Conservation (phyloP, 345 rosid species). For the Jatropha curcas region DNA sequence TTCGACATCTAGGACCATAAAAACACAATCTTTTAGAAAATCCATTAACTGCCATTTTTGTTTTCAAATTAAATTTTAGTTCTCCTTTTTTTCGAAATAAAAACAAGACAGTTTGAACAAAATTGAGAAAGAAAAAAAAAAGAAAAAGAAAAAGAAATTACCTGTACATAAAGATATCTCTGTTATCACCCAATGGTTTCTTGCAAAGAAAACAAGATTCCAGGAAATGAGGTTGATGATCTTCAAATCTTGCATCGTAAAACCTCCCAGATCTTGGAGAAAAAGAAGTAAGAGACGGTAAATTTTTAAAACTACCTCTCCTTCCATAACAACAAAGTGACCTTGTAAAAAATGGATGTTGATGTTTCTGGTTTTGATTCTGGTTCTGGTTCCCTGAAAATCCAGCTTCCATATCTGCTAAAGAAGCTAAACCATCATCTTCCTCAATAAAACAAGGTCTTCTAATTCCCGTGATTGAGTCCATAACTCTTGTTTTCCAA, state of each 20-base stretch:
- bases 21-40: too few relatives aligned
- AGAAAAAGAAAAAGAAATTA: conserved; percentile 3
- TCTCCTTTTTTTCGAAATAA: too few relatives aligned
- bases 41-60: too few relatives aligned
- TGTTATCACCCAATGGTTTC: conserved; percentile 63
- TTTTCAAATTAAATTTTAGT: too few relatives aligned
- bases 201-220: conserved; percentile 72
- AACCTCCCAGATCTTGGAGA: conserved; percentile 68
- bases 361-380: not conserved
- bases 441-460: conserved; percentile 54
- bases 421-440: conserved; percentile 56
- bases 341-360: conserved; percentile 36
- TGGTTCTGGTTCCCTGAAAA: conserved; percentile 36
- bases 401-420: conserved; percentile 68
- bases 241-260: conserved; percentile 64
- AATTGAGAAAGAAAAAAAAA: too few relatives aligned
- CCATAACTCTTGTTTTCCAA: not conserved
- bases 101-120: too few relatives aligned
- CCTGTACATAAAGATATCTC: conserved; percentile 90
- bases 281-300: conserved; percentile 25
- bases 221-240: conserved; percentile 60
- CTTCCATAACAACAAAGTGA: conserved; percentile 42
- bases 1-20: too few relatives aligned
- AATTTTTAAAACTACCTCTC: conserved; percentile 44
- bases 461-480: not conserved